A percentile compares a stretch with the other conserved stretches of the same genome.
Conservation (phyloP, 805 yeast genomes). For the Wickerhamiella alocasiicola region DNA sequence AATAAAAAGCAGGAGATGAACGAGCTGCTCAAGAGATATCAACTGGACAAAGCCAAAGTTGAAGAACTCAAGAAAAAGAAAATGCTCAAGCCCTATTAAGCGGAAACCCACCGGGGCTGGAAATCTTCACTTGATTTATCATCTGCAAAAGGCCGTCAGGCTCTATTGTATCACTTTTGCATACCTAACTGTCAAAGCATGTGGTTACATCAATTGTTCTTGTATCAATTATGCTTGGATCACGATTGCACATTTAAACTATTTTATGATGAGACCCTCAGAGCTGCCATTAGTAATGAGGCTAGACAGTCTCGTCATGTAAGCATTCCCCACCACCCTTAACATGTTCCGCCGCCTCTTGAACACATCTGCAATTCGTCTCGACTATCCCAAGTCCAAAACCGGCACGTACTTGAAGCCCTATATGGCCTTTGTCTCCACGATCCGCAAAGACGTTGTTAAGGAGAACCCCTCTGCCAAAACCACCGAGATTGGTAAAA, state of each 20-base stretch:
- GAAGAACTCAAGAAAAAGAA: conserved; percentile 65
- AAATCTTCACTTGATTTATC: too few species aligned
- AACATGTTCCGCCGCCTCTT: conserved; percentile 10
- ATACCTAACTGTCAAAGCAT: not conserved
- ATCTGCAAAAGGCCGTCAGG: too few species aligned
- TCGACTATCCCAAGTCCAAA: conserved; percentile 16
- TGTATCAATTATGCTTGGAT: not conserved
- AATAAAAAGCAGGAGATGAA: conserved; percentile 87
- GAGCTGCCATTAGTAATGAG: too few species aligned
- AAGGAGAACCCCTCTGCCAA: conserved; percentile 89
- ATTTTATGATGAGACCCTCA: too few species aligned
- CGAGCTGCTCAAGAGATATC: conserved; percentile 69
- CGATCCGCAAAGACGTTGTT: conserved; percentile 84
- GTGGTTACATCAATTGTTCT: not conserved
- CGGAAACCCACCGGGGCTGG: not conserved
- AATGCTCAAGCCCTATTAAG: conserved; percentile 69
- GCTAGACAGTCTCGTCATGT: not conserved
- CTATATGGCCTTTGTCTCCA: conserved; percentile 95
- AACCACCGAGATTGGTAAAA: conserved; percentile 79
- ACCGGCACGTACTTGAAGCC: conserved; percentile 62
- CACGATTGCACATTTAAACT: too few species aligned
- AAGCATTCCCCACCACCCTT: not conserved
- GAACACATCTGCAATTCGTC: conserved; percentile 16
- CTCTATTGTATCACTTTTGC: too few species aligned
- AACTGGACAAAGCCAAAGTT: conserved; percentile 81